Conservation (phyloP, 1,284 basidiomycete genomes). For the Caloboletus inedulis region DNA sequence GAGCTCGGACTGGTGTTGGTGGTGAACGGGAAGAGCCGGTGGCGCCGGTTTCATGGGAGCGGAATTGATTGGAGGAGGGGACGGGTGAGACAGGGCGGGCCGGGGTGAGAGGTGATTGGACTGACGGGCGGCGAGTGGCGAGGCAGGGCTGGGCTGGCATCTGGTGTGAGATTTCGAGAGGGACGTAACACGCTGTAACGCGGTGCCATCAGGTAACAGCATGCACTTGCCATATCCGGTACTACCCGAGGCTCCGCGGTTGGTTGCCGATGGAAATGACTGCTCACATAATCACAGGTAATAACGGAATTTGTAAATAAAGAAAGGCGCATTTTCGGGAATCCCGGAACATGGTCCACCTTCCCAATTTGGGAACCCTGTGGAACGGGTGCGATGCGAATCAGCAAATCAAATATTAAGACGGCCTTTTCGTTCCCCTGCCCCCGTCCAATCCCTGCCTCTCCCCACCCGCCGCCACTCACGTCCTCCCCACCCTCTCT, state of each 20-base stretch:
- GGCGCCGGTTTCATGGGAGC: slow-evolving; percentile 25
- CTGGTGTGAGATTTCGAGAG: slow-evolving; percentile 17
- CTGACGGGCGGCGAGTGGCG: slow-evolving; percentile 20
- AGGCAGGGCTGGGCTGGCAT: slow-evolving; percentile 27
- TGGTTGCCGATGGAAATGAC: slow-evolving; percentile 28
- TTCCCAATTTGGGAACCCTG: slow-evolving; percentile 16
- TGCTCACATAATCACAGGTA: slow-evolving; percentile 32
- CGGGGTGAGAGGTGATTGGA: slow-evolving; percentile 8
- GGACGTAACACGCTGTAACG: slow-evolving; percentile 29
- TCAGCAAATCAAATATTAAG: slow-evolving; percentile 40
- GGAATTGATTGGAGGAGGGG: not conserved
- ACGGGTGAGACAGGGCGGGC: slow-evolving; percentile 18
- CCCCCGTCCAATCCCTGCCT: slow-evolving; percentile 23
- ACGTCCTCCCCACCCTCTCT: not conserved
- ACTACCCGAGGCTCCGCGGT: slow-evolving; percentile 31
- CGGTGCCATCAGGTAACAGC: slow-evolving; percentile 24
- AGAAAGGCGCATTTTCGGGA: slow-evolving; percentile 26
- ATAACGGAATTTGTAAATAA: slow-evolving; percentile 34
- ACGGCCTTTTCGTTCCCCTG: slow-evolving; percentile 26
- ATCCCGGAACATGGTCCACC: slow-evolving; percentile 22
- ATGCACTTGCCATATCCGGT: slow-evolving; percentile 20
- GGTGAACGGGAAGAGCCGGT: slow-evolving; percentile 23
- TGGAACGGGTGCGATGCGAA: slow-evolving; percentile 34
- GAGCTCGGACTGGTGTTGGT: not conserved
- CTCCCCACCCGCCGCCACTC: slow-evolving; percentile 14